Conservation (phyloP, 1,139 yeast genomes). For the Blastobotrys buckinghamii region DNA sequence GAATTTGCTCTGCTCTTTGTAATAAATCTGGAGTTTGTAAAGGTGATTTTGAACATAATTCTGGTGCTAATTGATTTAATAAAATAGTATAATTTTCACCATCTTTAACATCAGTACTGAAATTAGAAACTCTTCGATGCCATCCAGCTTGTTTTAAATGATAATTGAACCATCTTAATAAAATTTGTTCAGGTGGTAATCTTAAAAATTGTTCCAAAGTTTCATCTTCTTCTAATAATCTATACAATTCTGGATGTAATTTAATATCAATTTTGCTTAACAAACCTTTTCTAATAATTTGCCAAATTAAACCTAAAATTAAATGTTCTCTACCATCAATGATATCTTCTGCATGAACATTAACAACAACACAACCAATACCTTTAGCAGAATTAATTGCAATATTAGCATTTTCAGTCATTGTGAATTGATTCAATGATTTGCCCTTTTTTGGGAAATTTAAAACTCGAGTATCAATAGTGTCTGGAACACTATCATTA, state of each 20-base stretch:
- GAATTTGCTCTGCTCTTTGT: constrained; percentile 79
- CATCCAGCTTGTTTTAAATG: constrained; percentile 94
- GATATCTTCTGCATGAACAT: constrained; percentile 94
- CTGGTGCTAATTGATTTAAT: constrained; percentile 83
- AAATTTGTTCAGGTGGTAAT: constrained; percentile 94
- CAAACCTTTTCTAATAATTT: constrained; percentile 92
- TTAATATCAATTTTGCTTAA: constrained; percentile 93
- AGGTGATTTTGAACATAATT: constrained; percentile 73
- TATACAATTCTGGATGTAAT: constrained; percentile 92
- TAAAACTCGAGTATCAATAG: constrained; percentile 95
- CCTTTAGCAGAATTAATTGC: constrained; percentile 98
- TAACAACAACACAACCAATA: constrained; percentile 95
- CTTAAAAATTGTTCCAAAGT: constrained; percentile 94
- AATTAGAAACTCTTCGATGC: constrained; percentile 77
- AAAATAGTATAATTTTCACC: constrained; percentile 93
- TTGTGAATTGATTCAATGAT: constrained; percentile 86
- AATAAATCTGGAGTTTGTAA: constrained; percentile 65
- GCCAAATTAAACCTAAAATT: constrained; percentile 96
- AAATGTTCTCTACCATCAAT: constrained; percentile 96
- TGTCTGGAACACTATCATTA: constrained; percentile 96
- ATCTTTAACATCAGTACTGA: constrained; percentile 82
- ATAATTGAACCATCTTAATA: constrained; percentile 95
- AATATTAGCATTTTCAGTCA: constrained; percentile 94
- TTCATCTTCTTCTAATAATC: constrained; percentile 92
- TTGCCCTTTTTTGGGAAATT: constrained; percentile 80